Evolutionary conservation across 805 yeast genomes (phyloP).

Genomic region (Saturnispora mendoncae): DNA sequence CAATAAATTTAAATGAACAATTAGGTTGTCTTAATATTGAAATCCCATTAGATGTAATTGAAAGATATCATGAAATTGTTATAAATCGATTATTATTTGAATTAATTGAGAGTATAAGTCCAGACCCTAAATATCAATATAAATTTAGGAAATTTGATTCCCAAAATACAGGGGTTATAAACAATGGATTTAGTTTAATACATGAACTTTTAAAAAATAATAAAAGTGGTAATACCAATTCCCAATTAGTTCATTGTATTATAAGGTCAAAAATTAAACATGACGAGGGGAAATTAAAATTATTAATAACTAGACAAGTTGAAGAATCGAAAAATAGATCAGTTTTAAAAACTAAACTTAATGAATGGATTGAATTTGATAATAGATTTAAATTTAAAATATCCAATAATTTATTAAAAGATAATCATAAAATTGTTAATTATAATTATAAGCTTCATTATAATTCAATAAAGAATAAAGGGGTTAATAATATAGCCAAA

Average conservation of each 20-base stretch:
- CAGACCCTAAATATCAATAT: slow-evolving; percentile 5
- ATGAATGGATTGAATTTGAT: slow-evolving; percentile 3
- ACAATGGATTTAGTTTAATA: slow-evolving; percentile 1
- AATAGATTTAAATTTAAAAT: slow-evolving; percentile 7
- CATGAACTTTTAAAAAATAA: neutral
- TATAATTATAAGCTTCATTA: slow-evolving; percentile 7
- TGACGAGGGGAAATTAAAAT: neutral
- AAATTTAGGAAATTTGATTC: slow-evolving; percentile 12
- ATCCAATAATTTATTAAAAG: neutral
- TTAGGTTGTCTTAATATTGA: slow-evolving; percentile 14
- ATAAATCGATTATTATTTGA: slow-evolving; percentile 25
- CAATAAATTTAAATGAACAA: neutral
- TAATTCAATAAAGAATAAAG: slow-evolving; percentile 1
- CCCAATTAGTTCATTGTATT: slow-evolving; percentile 1
- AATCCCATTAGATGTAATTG: slow-evolving; percentile 16
- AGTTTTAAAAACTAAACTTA: neutral
- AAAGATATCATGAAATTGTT: slow-evolving; percentile 15
- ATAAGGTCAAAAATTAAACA: neutral
- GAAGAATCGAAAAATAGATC: slow-evolving; percentile 2
- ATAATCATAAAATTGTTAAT: neutral
- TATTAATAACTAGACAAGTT: slow-evolving; percentile 1
- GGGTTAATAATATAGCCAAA: slow-evolving; percentile 2
- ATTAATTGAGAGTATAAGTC: slow-evolving; percentile 11
- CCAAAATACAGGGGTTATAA: neutral
- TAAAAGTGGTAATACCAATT: no score